Evolutionary conservation across 2,329 filamentous ascomycete species (phyloP).

Genomic region (Epichloe coenophiala): DNA sequence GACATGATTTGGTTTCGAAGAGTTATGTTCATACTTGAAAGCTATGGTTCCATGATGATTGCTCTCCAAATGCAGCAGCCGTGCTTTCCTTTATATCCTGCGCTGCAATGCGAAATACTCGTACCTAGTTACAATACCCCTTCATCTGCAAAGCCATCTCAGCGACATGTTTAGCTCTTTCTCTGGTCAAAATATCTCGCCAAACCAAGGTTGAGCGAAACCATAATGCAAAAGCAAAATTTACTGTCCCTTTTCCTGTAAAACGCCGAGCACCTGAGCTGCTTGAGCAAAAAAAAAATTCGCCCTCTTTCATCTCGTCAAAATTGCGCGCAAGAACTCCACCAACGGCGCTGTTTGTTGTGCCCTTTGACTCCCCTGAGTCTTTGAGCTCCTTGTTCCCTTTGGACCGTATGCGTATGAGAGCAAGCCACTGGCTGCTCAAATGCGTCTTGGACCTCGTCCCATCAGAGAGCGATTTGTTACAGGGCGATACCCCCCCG

Average conservation of each 20-base stretch:
- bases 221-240: background rate
- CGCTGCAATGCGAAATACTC: background rate
- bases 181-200: background rate
- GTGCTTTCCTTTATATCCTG: background rate
- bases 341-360: background rate
- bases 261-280: conserved; percentile 6
- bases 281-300: background rate
- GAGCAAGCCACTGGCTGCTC: background rate
- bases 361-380: background rate
- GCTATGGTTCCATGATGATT: too few species aligned
- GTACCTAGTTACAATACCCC: background rate
- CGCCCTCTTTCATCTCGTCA: background rate
- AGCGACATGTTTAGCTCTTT: background rate
- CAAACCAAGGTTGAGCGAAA: background rate
- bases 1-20: too few species aligned
- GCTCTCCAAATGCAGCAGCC: background rate
- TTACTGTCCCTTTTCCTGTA: background rate
- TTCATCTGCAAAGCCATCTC: background rate
- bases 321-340: background rate
- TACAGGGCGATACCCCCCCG: background rate
- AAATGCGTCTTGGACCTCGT: background rate
- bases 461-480: background rate
- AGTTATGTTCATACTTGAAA: too few species aligned
- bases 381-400: background rate
- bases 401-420: background rate